Conservation (phyloP, 176 grass and related monocot species). For the Typha latifolia region DNA sequence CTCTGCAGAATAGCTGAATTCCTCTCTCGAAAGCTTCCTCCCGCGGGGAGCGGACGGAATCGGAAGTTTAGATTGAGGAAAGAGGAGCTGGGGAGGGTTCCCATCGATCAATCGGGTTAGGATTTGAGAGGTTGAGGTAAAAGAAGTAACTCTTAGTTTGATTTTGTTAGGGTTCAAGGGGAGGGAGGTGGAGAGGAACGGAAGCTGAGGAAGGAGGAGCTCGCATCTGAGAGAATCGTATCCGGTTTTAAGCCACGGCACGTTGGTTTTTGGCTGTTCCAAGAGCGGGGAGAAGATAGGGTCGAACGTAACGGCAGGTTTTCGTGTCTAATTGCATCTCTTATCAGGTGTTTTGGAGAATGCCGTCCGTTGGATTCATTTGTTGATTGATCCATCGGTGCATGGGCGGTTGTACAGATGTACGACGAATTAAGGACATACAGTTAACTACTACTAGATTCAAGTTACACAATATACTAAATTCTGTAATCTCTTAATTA, state of each 20-base stretch:
- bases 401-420: no score
- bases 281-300: neutral
- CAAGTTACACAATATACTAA: no score
- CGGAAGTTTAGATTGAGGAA: conserved; percentile 13
- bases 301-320: neutral
- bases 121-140: neutral
- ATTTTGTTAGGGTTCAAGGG: neutral
- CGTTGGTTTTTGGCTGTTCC: neutral
- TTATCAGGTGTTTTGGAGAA: neutral
- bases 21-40: neutral
- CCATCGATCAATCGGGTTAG: conserved; percentile 4
- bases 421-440: no score
- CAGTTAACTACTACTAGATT: no score
- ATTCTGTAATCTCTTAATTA: no score
- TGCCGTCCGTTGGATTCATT: neutral
- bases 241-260: neutral
- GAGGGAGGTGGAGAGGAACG: neutral
- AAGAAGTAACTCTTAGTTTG: neutral
- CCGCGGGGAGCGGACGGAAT: neutral
- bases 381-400: neutral
- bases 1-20: neutral
- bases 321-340: neutral
- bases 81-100: conserved; percentile 19
- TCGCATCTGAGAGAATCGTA: neutral
- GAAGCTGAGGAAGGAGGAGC: neutral